These are phyloP conservation scores for Fusarium subtropicale DNA, from an alignment of 2,329 filamentous ascomycete species.

Conservation along the genomic window DNA sequence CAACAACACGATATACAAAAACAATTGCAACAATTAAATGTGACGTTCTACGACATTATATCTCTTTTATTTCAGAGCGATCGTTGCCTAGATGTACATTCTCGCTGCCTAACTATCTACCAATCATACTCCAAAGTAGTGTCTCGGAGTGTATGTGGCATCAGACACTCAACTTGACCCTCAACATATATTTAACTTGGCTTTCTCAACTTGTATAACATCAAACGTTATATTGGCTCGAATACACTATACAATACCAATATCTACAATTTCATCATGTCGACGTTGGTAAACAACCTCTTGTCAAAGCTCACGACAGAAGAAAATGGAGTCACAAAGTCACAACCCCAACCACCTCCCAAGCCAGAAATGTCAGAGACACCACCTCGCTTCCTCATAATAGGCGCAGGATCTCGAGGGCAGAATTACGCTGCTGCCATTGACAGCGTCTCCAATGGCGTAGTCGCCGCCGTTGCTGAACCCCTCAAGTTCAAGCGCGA, in stretches of 20 bases:
- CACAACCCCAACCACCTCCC: slow-evolving; percentile 51
- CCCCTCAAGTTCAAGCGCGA: slow-evolving; percentile 81
- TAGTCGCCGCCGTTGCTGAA: slow-evolving; percentile 84
- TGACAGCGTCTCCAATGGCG: slow-evolving; percentile 70
- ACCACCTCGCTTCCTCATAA: slow-evolving; percentile 77
- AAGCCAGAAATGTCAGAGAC: slow-evolving; percentile 59
- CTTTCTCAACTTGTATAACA: slow-evolving; percentile 2
- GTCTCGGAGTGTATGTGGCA: neutral
- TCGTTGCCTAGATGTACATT: neutral
- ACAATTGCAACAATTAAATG: slow-evolving; percentile 2
- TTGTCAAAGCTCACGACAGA: slow-evolving; percentile 34
- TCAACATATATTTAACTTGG: slow-evolving; percentile 4
- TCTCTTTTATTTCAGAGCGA: neutral
- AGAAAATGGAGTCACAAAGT: slow-evolving; percentile 11
- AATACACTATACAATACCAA: neutral
- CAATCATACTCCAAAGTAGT: neutral
- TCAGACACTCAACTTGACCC: neutral
- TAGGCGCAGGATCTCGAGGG: slow-evolving; percentile 86
- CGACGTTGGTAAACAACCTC: slow-evolving; percentile 34
- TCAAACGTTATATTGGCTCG: neutral
- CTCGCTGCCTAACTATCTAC: neutral
- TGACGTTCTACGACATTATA: neutral
- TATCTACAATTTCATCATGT: slow-evolving; percentile 28
- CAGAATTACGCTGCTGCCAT: slow-evolving; percentile 78
- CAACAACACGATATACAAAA: slow-evolving; percentile 28